Base-by-base conservation (phyloP, 2,329 filamentous ascomycete species). In the Colletotrichum sp. region DNA sequence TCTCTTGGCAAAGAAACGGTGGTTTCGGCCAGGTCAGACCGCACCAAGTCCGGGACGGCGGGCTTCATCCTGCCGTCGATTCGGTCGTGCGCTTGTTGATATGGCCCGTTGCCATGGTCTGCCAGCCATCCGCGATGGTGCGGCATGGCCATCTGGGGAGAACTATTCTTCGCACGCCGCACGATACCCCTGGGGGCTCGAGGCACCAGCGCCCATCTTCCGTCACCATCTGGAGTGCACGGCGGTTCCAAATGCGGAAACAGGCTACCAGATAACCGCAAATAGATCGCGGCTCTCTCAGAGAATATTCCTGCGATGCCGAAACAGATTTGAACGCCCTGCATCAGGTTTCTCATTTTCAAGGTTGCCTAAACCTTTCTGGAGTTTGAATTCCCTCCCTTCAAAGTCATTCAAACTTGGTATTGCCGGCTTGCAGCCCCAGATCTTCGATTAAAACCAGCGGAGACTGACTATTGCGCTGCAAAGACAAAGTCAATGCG, bases 91-190 rank as follows among this genome's bases (percentile, higher is more conserved):
- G 64, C 36, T 60, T 32, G 43, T 34, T 39, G 28, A n/a, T 16
- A 30, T 48, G 28, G 34, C 62, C 27, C 18, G 61, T 52, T 61
- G n/a, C 62, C 52, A 67, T 72, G 52, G 22, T 22, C 61, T 43
- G 60, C 66, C 8, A 60, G 72, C 36, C 68, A 61, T 27, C 43
- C 34, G 56, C 56, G 67, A 72, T 75, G 73, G 73, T 75, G 73
- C 69, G 73, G 69, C 73, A 52, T 43, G 48, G 56, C 58, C 56
- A 70, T 62, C 56, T 62, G 39, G 58, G 55, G 15, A 43, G 58
- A 32, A 39, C 22, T n/a, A 12, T 65, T 70, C 16, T 48, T 64
- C 60, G 69, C 27, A 52, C 56, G 73, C 56, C 73, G 73, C 73
- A 72, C 69, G 25, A 75, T 70, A 66, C 28, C 18, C 16, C 15